phyloP scores from a whole-genome alignment of 1,284 basidiomycete species.

The Marasmius sp. region DNA sequence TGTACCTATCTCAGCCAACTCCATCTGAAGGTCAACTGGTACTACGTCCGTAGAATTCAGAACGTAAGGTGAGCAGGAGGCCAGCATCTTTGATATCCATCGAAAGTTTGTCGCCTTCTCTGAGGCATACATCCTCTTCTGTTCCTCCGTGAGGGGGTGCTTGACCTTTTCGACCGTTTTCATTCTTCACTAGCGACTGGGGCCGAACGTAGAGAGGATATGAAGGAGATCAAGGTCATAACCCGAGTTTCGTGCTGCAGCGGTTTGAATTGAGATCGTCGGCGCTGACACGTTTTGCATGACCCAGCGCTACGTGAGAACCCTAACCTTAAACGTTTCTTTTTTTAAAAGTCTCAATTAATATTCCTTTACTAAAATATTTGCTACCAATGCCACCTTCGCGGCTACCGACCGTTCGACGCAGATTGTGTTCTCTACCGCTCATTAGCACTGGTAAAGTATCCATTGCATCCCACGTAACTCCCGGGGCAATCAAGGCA shows the following conservation, averaged over 20 bases:
- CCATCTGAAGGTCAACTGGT: slow-evolving; percentile 29
- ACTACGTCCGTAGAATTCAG: slow-evolving; percentile 39
- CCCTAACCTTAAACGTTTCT: too few species aligned
- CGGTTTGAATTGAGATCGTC: not conserved
- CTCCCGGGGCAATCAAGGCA: too few species aligned
- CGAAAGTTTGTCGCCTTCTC: slow-evolving; percentile 53
- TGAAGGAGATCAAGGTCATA: not conserved
- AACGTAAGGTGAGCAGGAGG: slow-evolving; percentile 39
- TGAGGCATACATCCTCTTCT: slow-evolving; percentile 45
- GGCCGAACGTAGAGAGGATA: not conserved
- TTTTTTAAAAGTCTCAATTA: too few species aligned
- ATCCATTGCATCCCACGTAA: too few species aligned
- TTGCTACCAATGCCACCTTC: too few species aligned
- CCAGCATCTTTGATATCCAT: slow-evolving; percentile 44
- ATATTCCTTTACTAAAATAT: too few species aligned
- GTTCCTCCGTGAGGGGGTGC: slow-evolving; percentile 23
- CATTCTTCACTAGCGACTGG: not conserved
- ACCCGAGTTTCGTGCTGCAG: too few species aligned
- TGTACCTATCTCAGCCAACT: slow-evolving; percentile 44
- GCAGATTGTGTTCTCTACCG: too few species aligned
- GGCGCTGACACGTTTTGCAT: not conserved
- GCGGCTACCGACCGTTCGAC: too few species aligned
- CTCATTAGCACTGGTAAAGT: too few species aligned
- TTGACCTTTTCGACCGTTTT: not conserved
- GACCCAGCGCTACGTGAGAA: too few species aligned